Evolutionary conservation across 1,139 yeast species (phyloP), one percentile per base, ranked within the genome.

Genomic region (Arxiozyma heterogenica): DNA sequence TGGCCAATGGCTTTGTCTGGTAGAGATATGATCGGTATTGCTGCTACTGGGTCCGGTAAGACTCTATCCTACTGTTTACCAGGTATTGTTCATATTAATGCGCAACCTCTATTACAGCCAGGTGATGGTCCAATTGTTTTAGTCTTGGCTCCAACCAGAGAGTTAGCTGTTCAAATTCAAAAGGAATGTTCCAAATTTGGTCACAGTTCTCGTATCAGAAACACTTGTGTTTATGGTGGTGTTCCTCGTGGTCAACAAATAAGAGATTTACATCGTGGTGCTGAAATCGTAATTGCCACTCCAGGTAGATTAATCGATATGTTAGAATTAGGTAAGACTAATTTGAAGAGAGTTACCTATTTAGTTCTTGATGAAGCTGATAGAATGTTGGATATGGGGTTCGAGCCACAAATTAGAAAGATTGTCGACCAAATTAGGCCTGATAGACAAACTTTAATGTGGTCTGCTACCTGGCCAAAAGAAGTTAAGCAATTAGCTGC

Each of bases 381-480:
- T 73, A 82, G 95, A 76, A 86, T 86, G 94, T 82, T 89, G 76
- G 96, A 90, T 77, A 89, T 89, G 96, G 97, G 96, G 70, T 89
- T 89, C 72, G 97, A 89, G 76, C 96, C 96, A 61, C 96, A 88
- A 77, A 89, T 89, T 73, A 82, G 96, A 78, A 88, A 88, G 76
- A 90, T 89, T 72, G 89, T 90, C 63, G 95, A 88, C 67, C 96
- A 88, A 78, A 89, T 89, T 70, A 84, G 96, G 76, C 96, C 96
- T 59, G 96, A 90, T 72, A 86, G 96, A 76, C 98, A 93, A 78
- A 93, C 98, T 58, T 81, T 93, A 70, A 88, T 93, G 97, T 93
- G 98, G 98, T 90, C 98, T 61, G 98, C 98, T 64, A 93, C 98
- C 54, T 93, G 98, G 98, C 98, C 98, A 68, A 90, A 90, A 80